These are phyloP conservation scores for Leishmania mexicana DNA, from an alignment of 208 protist genomes.

Conservation along the genomic window DNA sequence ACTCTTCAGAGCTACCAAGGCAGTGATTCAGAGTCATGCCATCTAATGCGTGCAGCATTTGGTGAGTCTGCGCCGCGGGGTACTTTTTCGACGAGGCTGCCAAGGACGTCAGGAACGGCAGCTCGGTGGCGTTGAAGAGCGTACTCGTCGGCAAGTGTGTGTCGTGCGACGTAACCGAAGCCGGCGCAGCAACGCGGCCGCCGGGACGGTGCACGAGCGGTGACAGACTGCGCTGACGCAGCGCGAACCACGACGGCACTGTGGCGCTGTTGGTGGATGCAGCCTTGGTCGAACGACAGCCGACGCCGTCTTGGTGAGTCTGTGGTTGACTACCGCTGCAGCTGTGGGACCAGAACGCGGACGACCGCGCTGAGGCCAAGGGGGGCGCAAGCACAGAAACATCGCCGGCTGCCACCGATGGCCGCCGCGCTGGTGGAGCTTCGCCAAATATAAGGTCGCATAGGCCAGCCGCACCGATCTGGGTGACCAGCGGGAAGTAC, in stretches of 20 bases:
- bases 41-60: not conserved
- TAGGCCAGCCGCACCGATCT: slow-evolving; percentile 66
- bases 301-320: not conserved
- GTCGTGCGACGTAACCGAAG: not conserved
- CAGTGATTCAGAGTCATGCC: not conserved
- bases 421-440: slow-evolving; percentile 5
- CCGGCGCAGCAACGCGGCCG: not conserved
- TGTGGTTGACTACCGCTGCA: not conserved
- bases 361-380: not conserved
- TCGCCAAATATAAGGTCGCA: slow-evolving; percentile 81
- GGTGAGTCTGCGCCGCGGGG: not conserved
- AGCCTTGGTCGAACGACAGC: not conserved
- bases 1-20: not conserved
- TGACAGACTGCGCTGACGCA: slow-evolving; percentile 15
- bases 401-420: not conserved
- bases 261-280: not conserved
- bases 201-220: slow-evolving; percentile 18
- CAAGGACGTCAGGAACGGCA: not conserved
- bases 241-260: slow-evolving; percentile 13
- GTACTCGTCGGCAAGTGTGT: not conserved
- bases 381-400: not conserved
- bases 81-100: not conserved
- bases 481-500: slow-evolving; percentile 83
- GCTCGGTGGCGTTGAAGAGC: slow-evolving; percentile 1
- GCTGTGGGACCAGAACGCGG: not conserved